These are phyloP conservation scores for Auriculariales sp. DNA, from an alignment of 768 basidiomycete species.

Conservation along the genomic window DNA sequence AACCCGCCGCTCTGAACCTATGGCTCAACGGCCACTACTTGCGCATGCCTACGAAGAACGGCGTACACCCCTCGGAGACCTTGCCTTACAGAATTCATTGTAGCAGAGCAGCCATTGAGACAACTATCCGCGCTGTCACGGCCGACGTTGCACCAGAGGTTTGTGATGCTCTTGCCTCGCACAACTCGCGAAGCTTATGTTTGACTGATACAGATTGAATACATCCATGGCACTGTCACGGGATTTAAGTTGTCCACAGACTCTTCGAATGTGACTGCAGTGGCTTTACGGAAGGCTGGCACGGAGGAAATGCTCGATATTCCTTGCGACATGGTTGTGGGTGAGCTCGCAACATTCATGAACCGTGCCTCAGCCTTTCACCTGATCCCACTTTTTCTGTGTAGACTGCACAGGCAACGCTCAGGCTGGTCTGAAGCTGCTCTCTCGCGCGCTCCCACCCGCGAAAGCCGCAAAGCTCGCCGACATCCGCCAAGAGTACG, in stretches of 20 bases:
- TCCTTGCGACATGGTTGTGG: constrained; percentile 10
- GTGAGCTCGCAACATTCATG: constrained; percentile 6
- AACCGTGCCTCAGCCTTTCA: too few species aligned
- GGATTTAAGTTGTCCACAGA: background rate
- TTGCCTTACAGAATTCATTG: background rate
- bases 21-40: background rate
- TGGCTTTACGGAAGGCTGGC: constrained; percentile 8
- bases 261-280: background rate
- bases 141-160: background rate
- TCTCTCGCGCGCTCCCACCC: constrained; percentile 6
- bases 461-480: background rate
- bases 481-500: constrained; percentile 10
- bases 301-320: constrained; percentile 1
- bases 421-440: constrained; percentile 14
- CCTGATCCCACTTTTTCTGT: background rate
- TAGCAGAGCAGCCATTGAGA: background rate
- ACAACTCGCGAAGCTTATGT: background rate
- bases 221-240: background rate
- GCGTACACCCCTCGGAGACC: background rate
- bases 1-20: too few species aligned
- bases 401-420: constrained; percentile 19
- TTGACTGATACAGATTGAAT: background rate
- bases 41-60: background rate
- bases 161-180: background rate
- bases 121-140: background rate